Evolutionary conservation across 192 early-diverging fungal species (phyloP).

Genomic region (Funneliformis mosseae): DNA sequence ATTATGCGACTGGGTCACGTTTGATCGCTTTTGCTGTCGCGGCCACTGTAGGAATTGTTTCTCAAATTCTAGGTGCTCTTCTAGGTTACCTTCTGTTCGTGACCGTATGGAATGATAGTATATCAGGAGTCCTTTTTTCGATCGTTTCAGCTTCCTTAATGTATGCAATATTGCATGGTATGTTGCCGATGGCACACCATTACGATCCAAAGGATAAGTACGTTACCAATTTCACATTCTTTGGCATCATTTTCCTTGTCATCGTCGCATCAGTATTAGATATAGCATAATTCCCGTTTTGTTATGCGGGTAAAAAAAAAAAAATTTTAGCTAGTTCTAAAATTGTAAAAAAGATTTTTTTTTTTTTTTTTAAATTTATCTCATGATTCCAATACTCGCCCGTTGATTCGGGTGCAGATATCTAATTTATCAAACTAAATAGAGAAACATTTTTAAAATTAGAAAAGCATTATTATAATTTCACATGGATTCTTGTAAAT

Average conservation of each 20-base stretch:
- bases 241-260: slow-evolving; percentile 22
- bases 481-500: too few relatives aligned
- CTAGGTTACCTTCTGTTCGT: slow-evolving; percentile 29
- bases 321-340: too few relatives aligned
- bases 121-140: slow-evolving; percentile 23
- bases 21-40: slow-evolving; percentile 19
- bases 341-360: too few relatives aligned
- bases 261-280: slow-evolving; percentile 19
- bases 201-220: slow-evolving; percentile 29
- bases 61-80: slow-evolving; percentile 19
- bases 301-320: too few relatives aligned
- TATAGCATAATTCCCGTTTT: neutral
- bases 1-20: slow-evolving; percentile 10
- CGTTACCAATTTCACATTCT: slow-evolving; percentile 10
- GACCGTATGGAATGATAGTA: slow-evolving; percentile 21
- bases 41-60: neutral
- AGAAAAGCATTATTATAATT: too few relatives aligned
- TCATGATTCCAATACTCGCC: too few relatives aligned
- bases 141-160: slow-evolving; percentile 20
- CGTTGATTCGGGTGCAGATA: too few relatives aligned
- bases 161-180: slow-evolving; percentile 30
- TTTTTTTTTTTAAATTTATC: too few relatives aligned
- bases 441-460: too few relatives aligned
- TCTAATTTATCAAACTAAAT: too few relatives aligned
- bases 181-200: slow-evolving; percentile 28